phyloP scores from a whole-genome alignment of 2,329 filamentous ascomycete genomes.

The Rugonectria rugulosa region DNA sequence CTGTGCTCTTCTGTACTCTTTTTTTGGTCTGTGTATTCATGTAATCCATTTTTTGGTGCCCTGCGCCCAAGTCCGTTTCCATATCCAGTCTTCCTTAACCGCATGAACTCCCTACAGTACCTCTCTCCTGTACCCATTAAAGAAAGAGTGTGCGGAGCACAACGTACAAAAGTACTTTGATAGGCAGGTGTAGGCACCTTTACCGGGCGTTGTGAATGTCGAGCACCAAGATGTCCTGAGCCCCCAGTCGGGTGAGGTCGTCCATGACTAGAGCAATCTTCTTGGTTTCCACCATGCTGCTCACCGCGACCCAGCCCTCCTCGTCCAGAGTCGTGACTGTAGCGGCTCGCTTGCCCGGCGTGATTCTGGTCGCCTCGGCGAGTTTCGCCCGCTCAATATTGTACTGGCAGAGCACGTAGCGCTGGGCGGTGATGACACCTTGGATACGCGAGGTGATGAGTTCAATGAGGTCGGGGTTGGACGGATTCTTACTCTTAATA shows the following conservation, averaged over 20 bases:
- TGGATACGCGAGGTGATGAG: slow-evolving; percentile 86
- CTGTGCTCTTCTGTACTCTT: slow-evolving; percentile 17
- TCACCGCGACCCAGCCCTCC: slow-evolving; percentile 92
- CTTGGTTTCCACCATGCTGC: slow-evolving; percentile 91
- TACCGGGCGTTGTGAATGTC: slow-evolving; percentile 82
- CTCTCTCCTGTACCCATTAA: too few species aligned
- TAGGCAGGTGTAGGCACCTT: slow-evolving; percentile 73
- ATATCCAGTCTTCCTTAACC: slow-evolving; percentile 17
- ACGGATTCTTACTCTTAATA: slow-evolving; percentile 87
- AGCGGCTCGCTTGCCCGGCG: slow-evolving; percentile 91
- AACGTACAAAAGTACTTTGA: slow-evolving; percentile 30
- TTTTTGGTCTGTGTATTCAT: slow-evolving; percentile 22
- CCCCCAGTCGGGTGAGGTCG: slow-evolving; percentile 76
- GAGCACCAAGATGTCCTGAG: slow-evolving; percentile 84
- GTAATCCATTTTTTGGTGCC: slow-evolving; percentile 29
- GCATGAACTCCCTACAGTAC: slow-evolving; percentile 14
- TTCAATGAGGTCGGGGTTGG: slow-evolving; percentile 80
- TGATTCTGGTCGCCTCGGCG: slow-evolving; percentile 74
- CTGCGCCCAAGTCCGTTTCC: slow-evolving; percentile 21
- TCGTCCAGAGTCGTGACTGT: slow-evolving; percentile 91
- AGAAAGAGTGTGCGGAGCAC: neutral
- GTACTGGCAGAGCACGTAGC: slow-evolving; percentile 95
- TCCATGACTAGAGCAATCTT: slow-evolving; percentile 88
- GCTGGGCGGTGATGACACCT: slow-evolving; percentile 94
- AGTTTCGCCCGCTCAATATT: slow-evolving; percentile 82